phyloP scores from a whole-genome alignment of 2,329 filamentous ascomycete genomes.

The Diaporthe ampelina region DNA sequence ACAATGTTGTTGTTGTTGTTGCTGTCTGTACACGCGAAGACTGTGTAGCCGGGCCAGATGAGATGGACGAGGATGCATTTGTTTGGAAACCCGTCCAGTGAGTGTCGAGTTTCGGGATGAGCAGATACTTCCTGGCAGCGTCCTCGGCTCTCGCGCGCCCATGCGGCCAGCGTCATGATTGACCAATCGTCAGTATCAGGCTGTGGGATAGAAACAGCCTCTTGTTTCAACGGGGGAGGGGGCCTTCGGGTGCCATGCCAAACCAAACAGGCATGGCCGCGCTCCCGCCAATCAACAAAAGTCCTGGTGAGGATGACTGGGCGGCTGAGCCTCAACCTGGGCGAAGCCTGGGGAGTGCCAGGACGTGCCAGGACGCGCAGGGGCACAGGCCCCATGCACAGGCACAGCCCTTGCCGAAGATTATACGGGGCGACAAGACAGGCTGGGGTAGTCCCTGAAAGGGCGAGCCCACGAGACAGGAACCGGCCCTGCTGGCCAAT shows the following conservation, averaged over 20 bases:
- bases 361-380: conserved; percentile 7
- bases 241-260: conserved; percentile 46
- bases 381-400: conserved; percentile 2
- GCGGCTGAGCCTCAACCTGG: conserved; percentile 39
- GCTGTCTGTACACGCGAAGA: not conserved
- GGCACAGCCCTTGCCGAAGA: conserved; percentile 21
- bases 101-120: conserved; percentile 30
- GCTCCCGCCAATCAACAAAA: not conserved
- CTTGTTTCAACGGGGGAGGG: conserved; percentile 51
- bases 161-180: conserved; percentile 26
- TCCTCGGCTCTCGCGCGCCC: conserved; percentile 20
- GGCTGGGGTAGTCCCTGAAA: conserved; percentile 9
- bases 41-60: not conserved
- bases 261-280: conserved; percentile 49
- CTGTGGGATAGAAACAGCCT: conserved; percentile 48
- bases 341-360: conserved; percentile 12
- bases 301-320: conserved; percentile 27
- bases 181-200: conserved; percentile 11
- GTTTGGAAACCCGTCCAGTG: conserved; percentile 24
- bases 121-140: conserved; percentile 18
- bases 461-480: conserved; percentile 39
- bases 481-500: conserved; percentile 33
- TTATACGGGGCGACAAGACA: conserved; percentile 14
- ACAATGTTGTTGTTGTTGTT: not conserved
- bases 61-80: conserved; percentile 13